Percentiles rank a stretch among this genome's conserved stretches.
These are phyloP conservation scores for Ceratocystis lukuohia DNA, from an alignment of 2,329 filamentous ascomycete genomes.

Conservation along the genomic window DNA sequence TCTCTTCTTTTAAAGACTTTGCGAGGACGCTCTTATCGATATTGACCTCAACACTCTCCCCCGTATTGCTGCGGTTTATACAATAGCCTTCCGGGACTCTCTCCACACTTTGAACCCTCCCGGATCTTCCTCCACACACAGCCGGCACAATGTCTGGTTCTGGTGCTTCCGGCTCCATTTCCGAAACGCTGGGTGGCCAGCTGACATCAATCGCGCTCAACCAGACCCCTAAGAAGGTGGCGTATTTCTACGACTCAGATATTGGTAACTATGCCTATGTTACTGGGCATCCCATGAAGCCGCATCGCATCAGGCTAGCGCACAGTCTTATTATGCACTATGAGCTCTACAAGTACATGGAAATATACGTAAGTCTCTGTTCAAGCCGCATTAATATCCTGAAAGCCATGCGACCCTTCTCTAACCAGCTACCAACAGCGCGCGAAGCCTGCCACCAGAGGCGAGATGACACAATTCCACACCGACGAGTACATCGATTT, in stretches of 20 bases:
- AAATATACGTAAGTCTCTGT: constrained; percentile 65
- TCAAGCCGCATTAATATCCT: neutral
- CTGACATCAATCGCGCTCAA: constrained; percentile 36
- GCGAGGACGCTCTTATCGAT: neutral
- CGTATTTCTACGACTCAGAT: constrained; percentile 97
- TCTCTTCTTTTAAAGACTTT: neutral
- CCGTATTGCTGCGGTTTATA: neutral
- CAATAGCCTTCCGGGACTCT: neutral
- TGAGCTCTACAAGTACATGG: constrained; percentile 91
- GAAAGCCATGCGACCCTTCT: constrained; percentile 3
- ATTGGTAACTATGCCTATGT: constrained; percentile 98
- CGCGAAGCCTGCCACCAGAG: constrained; percentile 71
- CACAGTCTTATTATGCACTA: constrained; percentile 96
- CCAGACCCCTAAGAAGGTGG: constrained; percentile 60
- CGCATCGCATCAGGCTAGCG: constrained; percentile 84
- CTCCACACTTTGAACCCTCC: neutral
- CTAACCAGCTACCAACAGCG: constrained; percentile 37
- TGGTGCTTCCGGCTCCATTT: constrained; percentile 15
- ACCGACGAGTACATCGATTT: constrained; percentile 94
- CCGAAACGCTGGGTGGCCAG: constrained; percentile 16
- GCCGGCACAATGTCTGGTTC: constrained; percentile 14
- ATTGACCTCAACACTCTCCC: neutral
- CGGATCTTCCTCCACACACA: neutral
- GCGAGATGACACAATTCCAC: constrained; percentile 90
- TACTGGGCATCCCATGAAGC: constrained; percentile 96